These are phyloP conservation scores for Ophiorrhiza pumila DNA, from an alignment of 257 asterid species.

Conservation along the genomic window DNA sequence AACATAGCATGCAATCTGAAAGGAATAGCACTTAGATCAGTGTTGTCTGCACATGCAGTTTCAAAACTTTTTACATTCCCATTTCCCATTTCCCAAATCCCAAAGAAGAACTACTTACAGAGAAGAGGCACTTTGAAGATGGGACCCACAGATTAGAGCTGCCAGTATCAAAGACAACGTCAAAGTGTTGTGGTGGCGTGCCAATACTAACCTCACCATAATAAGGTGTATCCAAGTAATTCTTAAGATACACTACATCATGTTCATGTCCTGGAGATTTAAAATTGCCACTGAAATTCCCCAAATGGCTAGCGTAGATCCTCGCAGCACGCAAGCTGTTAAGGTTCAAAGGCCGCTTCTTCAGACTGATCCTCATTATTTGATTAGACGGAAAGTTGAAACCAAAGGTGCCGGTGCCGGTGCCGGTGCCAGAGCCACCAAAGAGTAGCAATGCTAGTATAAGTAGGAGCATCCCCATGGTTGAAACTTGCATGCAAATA, in stretches of 20 bases:
- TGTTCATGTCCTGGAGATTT: constrained; percentile 6
- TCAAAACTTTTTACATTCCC: too few species aligned
- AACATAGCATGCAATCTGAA: constrained; percentile 33
- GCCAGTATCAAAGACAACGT: constrained; percentile 38
- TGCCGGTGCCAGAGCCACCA: too few species aligned
- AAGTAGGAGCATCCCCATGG: background rate
- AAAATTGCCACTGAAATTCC: background rate
- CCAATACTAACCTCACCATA: constrained; percentile 33
- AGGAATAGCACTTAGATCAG: background rate
- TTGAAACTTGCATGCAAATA: background rate
- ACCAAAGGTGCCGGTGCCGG: constrained; percentile 5
- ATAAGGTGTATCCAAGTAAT: constrained; percentile 28
- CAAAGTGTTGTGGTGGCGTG: constrained; percentile 34
- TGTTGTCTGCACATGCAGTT: background rate
- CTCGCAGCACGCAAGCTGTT: constrained; percentile 13
- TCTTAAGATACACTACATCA: constrained; percentile 23
- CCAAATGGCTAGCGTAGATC: constrained; percentile 9
- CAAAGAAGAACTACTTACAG: too few species aligned
- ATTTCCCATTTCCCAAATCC: background rate
- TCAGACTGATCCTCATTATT: constrained; percentile 25
- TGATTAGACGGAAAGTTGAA: constrained; percentile 12
- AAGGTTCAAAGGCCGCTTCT: constrained; percentile 23
- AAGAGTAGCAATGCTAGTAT: constrained; percentile 1
- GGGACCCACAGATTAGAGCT: constrained; percentile 42
- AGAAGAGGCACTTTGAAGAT: constrained; percentile 33